Evolutionary conservation across 1,284 basidiomycete species (phyloP).

Genomic region (Apiotrichum mycotoxinovorans): DNA sequence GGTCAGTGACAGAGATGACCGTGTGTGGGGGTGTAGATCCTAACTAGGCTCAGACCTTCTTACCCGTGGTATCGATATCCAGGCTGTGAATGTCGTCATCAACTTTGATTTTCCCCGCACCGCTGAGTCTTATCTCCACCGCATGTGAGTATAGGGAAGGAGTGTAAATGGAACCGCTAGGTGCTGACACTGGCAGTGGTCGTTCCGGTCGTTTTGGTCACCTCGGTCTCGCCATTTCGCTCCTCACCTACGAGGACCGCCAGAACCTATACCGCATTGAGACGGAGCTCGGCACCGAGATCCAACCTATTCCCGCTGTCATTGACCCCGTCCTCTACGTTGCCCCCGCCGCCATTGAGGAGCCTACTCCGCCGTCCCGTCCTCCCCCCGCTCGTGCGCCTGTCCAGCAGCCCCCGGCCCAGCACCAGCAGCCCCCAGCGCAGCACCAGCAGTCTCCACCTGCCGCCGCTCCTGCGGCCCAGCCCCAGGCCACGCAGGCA

Average conservation of each 20-base stretch:
- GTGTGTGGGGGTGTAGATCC: neutral
- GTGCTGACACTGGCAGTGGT: slow-evolving; percentile 58
- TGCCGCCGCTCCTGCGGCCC: slow-evolving; percentile 9
- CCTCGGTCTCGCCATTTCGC: slow-evolving; percentile 92
- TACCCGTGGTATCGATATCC: slow-evolving; percentile 98
- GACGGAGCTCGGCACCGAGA: slow-evolving; percentile 96
- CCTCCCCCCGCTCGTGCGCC: slow-evolving; percentile 14
- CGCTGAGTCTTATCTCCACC: slow-evolving; percentile 95
- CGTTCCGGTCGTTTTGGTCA: slow-evolving; percentile 97
- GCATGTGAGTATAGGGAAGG: slow-evolving; percentile 31
- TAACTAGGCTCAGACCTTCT: slow-evolving; percentile 65
- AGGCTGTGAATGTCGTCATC: slow-evolving; percentile 99
- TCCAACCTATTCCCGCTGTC: slow-evolving; percentile 85
- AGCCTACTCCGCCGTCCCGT: slow-evolving; percentile 17
- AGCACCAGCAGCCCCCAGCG: slow-evolving; percentile 6
- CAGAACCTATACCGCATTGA: slow-evolving; percentile 98
- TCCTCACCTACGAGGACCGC: slow-evolving; percentile 93
- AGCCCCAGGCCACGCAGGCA: slow-evolving; percentile 9
- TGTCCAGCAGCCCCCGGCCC: slow-evolving; percentile 1
- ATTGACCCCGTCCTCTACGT: slow-evolving; percentile 95
- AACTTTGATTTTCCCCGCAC: slow-evolving; percentile 99
- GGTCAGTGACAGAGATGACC: slow-evolving; percentile 41
- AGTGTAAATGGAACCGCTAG: neutral
- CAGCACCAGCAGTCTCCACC: slow-evolving; percentile 8
- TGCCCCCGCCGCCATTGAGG: slow-evolving; percentile 52